Conservation (phyloP, 2,329 filamentous ascomycete genomes). For the Colletotrichum scovillei region DNA sequence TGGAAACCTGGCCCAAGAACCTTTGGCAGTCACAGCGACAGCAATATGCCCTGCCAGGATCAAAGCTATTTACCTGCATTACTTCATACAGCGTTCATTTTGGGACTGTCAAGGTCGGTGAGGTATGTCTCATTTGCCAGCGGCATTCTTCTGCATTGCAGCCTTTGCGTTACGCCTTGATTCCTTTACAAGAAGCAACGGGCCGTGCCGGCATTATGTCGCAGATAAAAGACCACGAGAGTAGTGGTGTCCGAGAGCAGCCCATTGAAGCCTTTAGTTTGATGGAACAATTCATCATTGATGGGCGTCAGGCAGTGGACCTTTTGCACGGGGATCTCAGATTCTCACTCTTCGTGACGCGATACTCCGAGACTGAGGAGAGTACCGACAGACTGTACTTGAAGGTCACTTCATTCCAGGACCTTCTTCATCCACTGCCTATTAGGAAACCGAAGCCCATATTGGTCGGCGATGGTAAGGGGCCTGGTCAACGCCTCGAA, state of each 20-base stretch:
- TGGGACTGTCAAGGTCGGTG: not conserved
- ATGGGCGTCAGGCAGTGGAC: slow-evolving; percentile 1
- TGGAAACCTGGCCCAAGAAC: not conserved
- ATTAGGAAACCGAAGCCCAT: not conserved
- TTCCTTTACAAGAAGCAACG: not conserved
- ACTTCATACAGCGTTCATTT: not conserved
- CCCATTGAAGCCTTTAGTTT: not conserved
- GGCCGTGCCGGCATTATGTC: not conserved
- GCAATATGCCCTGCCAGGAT: not conserved
- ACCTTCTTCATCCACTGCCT: not conserved
- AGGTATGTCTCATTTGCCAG: not conserved
- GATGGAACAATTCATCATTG: slow-evolving; percentile 7
- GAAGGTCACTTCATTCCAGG: not conserved
- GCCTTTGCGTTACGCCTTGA: slow-evolving; percentile 3
- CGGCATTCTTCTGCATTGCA: slow-evolving; percentile 1
- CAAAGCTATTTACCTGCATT: not conserved
- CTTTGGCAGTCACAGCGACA: not conserved
- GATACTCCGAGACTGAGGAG: not conserved
- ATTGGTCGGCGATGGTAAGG: not conserved
- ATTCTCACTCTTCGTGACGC: slow-evolving; percentile 6
- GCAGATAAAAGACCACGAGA: not conserved
- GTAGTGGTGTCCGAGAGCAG: not conserved
- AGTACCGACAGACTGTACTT: not conserved
- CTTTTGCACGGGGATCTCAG: not conserved
- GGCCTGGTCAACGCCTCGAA: not conserved